A percentile compares a stretch with the other conserved stretches of the same genome.
Evolutionary conservation across 2,329 filamentous ascomycete genomes (phyloP).

Genomic region (Fusarium agapanthi): DNA sequence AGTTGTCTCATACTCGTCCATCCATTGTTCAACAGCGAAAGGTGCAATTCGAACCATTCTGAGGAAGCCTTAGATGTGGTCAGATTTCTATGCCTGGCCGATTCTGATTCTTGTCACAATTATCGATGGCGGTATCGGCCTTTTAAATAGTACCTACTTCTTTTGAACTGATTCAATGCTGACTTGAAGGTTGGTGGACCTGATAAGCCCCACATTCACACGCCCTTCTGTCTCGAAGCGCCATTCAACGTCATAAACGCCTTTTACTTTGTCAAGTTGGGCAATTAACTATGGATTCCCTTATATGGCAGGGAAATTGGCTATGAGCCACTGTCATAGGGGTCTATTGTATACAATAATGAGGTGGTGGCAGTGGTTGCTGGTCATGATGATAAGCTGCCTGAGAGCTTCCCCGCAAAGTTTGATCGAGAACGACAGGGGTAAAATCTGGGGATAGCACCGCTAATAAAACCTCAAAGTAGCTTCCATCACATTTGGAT

Average conservation of each 20-base stretch:
- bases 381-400: not conserved
- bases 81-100: not conserved
- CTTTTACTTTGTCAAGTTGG: not conserved
- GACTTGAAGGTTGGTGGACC: not conserved
- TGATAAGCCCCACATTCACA: not conserved
- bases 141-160: not conserved
- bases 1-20: conserved; percentile 67
- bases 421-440: conserved; percentile 11
- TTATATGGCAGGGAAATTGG: not conserved
- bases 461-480: not conserved
- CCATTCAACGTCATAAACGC: not conserved
- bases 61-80: not conserved
- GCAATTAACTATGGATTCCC: not conserved
- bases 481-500: not conserved
- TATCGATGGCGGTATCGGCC: not conserved
- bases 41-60: conserved; percentile 65
- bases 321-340: not conserved
- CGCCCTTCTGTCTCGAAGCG: not conserved
- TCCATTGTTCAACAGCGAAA: conserved; percentile 79
- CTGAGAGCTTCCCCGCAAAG: conserved; percentile 17
- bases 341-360: not conserved
- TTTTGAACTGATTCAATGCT: not conserved
- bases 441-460: conserved; percentile 11
- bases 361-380: not conserved
- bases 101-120: not conserved